Base-by-base conservation (phyloP, 495 filamentous ascomycete species). In the Aspergillus heteromorphus region DNA sequence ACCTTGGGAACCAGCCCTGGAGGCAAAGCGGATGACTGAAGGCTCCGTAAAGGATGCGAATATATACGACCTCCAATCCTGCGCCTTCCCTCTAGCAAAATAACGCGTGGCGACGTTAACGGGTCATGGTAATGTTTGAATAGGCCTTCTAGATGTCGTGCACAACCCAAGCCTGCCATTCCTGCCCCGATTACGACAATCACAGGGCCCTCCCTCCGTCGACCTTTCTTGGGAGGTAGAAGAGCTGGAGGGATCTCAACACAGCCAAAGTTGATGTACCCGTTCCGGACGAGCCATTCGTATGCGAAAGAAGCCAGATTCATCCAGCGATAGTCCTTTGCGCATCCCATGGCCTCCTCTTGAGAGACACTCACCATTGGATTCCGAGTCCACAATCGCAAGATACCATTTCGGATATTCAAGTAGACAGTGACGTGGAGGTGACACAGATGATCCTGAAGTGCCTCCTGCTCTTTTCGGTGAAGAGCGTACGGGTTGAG, bases 241-340 rank as follows among this genome's bases (percentile, higher is more conserved):
- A 60, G 20, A 49, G 71, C 55, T 7, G 63, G 49, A 3, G 83
- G 79, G 43, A 86, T 76, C 61, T 91, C 87, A 6, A 95, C 77
- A 62, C 92, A 97, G 17, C 93, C 93, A 70, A 91, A 96, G 70
- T 99, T 99, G 73, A 99, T 96, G 65, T 97, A 95, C 7, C 95
- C 93, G 51, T 87, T 82, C 40, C 93, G 83, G 29, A 90, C 76
- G 16, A 99, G 82, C 91, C 91, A 97, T 66, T 96, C 87, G 65
- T 90, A 93, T 47, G 91, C 92, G 40, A 97, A 81, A 23, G 83
- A 85, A 5, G 95, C 95, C 43, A 93, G 82, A 47, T 88, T 86
- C 67, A 95, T 93, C 85, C 91, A 96, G n/a, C 89, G 82, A 38
- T 83, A 77, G 59, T 96, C 89, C 71, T 88, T 91, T 19, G 91